Base-by-base conservation (phyloP, 1,139 yeast genomes). In the Yamadazyma triangularis region DNA sequence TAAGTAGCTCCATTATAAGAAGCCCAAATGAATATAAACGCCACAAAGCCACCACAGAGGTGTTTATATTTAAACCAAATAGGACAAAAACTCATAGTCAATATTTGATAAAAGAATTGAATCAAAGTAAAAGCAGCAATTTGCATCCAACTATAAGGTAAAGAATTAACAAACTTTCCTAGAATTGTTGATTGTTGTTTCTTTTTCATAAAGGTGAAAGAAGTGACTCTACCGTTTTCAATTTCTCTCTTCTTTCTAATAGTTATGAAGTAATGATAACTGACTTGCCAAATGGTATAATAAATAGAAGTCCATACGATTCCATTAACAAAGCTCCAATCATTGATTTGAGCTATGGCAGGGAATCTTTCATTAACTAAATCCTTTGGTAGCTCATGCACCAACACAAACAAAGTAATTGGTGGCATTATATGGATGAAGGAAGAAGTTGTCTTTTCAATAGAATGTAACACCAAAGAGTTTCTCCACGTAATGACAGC, bases 401-500 rank as follows among this genome's bases (percentile, higher is more conserved):
- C 86, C 35, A 91, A 79, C 25, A 86, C 91, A 61, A 86, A 89
- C 73, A 88, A 72, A 2, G 89, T 82, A 19, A 81, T 75, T 0
- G 96, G 95, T 1, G 98, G 98, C 64, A 86, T 73, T 11, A 91
- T 71, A 51, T 91, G 98, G 40, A 91, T 89, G 47, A 87, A 85
- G 4, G 95, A 79, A 11, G 91, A 79, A 2, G 97, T 89, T n/a
- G 91, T 85, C 56, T 91, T 89, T 42, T 89, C 97, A 40, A 91
- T 74, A 12, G 93, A 82, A 51, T 91, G 98, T 29, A 91, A 67
- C 7, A 91, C 97, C 35, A 91, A 68, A 7, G 96, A 88, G 53
- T 91, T 91, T 47, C 95, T 71, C 98, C 98, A 91, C 0, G 96
- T 86, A 24, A 89, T 80, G 13, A 91, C 96, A 0, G 97, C 97